phyloP scores from a whole-genome alignment of 371 early-diverging fungal species.

The Mortierella sp. region DNA sequence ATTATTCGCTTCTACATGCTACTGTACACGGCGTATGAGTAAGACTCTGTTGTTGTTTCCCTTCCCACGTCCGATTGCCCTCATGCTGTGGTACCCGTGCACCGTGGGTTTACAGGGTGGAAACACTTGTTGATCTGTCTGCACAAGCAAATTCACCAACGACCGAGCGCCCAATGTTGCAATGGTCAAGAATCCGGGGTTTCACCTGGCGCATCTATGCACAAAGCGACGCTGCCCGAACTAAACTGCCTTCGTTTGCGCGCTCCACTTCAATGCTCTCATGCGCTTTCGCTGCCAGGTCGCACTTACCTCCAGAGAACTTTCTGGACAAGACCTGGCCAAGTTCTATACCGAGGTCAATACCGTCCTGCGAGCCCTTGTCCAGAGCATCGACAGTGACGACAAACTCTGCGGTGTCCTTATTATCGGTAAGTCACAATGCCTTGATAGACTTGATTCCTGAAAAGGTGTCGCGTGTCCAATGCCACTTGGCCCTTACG shows the following conservation, averaged over 20 bases:
- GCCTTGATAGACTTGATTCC: background rate
- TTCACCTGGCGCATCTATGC: no score
- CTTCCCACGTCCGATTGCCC: no score
- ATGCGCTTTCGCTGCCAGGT: conserved; percentile 17
- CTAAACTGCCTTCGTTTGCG: background rate
- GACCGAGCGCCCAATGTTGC: no score
- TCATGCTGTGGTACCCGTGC: no score
- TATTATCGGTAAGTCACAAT: conserved; percentile 64
- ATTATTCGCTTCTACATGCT: no score
- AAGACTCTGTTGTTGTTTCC: no score
- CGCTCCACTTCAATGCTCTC: background rate
- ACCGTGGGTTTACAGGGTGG: no score
- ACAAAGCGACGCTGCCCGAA: no score
- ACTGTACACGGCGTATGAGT: no score
- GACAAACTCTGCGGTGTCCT: conserved; percentile 76
- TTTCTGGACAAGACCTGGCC: conserved; percentile 38
- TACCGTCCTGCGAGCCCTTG: conserved; percentile 67
- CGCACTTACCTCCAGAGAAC: conserved; percentile 32
- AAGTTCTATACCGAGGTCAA: conserved; percentile 63
- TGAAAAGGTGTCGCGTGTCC: background rate
- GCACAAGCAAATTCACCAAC: no score
- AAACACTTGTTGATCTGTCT: no score
- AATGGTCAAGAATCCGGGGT: no score
- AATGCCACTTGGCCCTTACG: conserved; percentile 5
- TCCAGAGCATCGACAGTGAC: conserved; percentile 63